These are phyloP conservation scores for Paramecium tetraurelia DNA, from an alignment of 73 alveolate species.

Conservation along the genomic window DNA sequence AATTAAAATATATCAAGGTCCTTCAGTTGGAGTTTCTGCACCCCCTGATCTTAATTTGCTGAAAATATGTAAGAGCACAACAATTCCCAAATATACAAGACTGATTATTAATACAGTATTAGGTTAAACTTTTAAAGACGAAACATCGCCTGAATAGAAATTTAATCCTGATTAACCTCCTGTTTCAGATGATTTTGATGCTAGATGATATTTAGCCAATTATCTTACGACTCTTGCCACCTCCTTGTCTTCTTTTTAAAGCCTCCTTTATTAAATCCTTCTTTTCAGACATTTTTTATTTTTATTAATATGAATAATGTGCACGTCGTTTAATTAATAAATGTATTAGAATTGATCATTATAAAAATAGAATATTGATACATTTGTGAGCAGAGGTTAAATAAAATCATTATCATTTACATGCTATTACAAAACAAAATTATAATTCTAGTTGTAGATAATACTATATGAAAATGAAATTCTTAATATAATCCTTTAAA, in stretches of 20 bases:
- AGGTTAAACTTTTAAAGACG: constrained; percentile 58
- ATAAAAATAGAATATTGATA: not conserved
- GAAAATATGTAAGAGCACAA: constrained; percentile 20
- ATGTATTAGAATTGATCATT: constrained; percentile 7
- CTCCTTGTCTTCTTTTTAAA: constrained; percentile 2
- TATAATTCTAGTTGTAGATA: not conserved
- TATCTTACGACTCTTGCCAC: constrained; percentile 37
- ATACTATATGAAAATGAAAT: not conserved
- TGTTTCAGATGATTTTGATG: not conserved
- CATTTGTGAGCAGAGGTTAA: not conserved
- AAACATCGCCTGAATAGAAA: constrained; percentile 71
- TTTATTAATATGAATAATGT: not conserved
- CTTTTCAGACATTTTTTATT: not conserved
- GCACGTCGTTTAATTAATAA: constrained; percentile 28
- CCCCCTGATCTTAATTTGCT: constrained; percentile 38
- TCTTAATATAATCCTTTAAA: not conserved
- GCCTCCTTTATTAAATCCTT: not conserved
- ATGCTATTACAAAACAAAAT: not conserved
- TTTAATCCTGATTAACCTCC: constrained; percentile 24
- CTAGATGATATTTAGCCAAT: not conserved
- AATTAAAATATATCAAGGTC: not conserved
- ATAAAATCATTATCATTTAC: not conserved
- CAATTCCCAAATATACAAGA: constrained; percentile 45
- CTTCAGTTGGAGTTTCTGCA: constrained; percentile 17
- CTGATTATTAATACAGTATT: constrained; percentile 37